Base-by-base conservation (phyloP, 2,329 filamentous ascomycete species). In the Tolypocladium endophyticum region DNA sequence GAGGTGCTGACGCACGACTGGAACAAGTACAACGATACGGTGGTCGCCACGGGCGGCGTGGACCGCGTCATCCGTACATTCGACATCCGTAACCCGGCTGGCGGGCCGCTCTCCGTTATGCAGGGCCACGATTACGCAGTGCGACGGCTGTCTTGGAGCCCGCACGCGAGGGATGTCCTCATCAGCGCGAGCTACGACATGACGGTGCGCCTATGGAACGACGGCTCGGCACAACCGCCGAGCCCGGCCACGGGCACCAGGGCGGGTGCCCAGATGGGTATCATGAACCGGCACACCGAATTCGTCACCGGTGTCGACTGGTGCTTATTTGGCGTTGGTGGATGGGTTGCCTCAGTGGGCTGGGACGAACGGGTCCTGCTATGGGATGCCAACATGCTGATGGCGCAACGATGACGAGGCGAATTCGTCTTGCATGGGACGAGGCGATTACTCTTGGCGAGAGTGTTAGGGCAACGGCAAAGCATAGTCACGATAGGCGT, bases 291-390 rank as follows among this genome's bases (percentile, higher is more conserved):
- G 23, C 94, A 99, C 73, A 97, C 93, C 0, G 94, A 99, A 76
- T 99, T 99, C 68, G 92, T 89, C 12, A 96, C 92, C 4, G 94
- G 94, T 9, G 89, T 97, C 0, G 94, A 99, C 72, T 99, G 95
- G 94, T 99, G 94, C 75, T 74, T 99, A 53, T 99, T 99, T 73
- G 94, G 94, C 5, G 88, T 86, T 30, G 92, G 96, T 64, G 94
- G 94, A 6, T 99, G 94, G 94, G 92, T 92, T 65, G 92, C 94
- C 2, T 95, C 90, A 63, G 90, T 89, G 2, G 92, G 91, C 0
- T 99, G 94, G 94, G 94, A 99, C 69, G 92, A 97, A 76, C 83
- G 86, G 66, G 82, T 99, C 14, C 78, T 95, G 67, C 84, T 99
- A 7, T 99, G 93, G 93, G 94, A 99, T 77, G 89, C 92, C 45